A percentile compares a stretch with the other conserved stretches of the same genome.
These are phyloP conservation scores for Avena atlantica DNA, from an alignment of 176 grass and related monocot genomes.

Conservation along the genomic window DNA sequence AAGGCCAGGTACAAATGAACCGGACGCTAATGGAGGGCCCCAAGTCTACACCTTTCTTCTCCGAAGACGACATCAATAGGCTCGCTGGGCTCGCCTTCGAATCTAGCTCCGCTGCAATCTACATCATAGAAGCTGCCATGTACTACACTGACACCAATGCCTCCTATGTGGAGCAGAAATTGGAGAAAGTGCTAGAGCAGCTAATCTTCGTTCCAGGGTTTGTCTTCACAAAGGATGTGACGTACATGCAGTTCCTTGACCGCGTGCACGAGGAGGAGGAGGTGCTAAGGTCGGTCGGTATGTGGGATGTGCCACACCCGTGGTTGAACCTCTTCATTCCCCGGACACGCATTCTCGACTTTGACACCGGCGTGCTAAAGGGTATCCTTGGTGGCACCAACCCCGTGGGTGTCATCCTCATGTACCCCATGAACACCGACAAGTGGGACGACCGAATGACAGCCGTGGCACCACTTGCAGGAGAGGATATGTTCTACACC, in stretches of 20 bases:
- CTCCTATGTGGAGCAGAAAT: conserved; percentile 19
- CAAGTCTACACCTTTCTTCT: conserved; percentile 67
- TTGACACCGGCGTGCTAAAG: conserved; percentile 40
- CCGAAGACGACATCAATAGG: conserved; percentile 10
- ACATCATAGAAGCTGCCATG: conserved; percentile 59
- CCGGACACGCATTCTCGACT: conserved; percentile 44
- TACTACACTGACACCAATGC: conserved; percentile 39
- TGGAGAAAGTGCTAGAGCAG: conserved; percentile 37
- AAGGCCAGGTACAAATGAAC: conserved; percentile 61
- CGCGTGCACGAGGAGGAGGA: conserved; percentile 54
- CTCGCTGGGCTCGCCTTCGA: conserved; percentile 35
- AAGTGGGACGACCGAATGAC: no score
- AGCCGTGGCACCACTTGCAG: not conserved
- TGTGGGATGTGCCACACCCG: conserved; percentile 66
- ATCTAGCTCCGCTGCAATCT: conserved; percentile 12
- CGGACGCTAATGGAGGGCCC: conserved; percentile 10
- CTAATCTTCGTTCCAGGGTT: conserved; percentile 48
- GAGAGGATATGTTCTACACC: conserved; percentile 57
- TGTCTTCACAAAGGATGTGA: conserved; percentile 33
- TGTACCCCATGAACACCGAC: no score
- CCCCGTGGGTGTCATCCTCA: not conserved
- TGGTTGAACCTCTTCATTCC: conserved; percentile 81
- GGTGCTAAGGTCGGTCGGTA: conserved; percentile 31
- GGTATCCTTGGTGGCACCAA: conserved; percentile 42
- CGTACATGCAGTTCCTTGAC: conserved; percentile 50